Conservation (phyloP, 768 basidiomycete species). For the Phaeolepiota aurea region DNA sequence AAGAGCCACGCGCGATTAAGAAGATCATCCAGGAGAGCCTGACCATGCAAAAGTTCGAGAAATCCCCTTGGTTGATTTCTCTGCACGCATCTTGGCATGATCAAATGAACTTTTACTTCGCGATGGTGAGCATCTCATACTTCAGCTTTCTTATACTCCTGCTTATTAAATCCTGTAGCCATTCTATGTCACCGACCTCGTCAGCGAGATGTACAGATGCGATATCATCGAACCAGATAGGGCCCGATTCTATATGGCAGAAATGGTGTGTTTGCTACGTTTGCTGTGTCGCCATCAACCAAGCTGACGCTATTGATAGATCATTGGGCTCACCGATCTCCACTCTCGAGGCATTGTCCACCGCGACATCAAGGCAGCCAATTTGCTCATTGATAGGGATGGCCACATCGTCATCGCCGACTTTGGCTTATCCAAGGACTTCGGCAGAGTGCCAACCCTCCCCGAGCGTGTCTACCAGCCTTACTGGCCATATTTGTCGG, state of each 20-base stretch:
- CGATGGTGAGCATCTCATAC: constrained; percentile 6
- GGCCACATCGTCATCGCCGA: constrained; percentile 24
- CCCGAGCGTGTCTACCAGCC: constrained; percentile 21
- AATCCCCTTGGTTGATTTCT: constrained; percentile 8
- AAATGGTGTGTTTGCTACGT: constrained; percentile 5
- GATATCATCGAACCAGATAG: constrained; percentile 6
- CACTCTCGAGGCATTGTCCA: constrained; percentile 24
- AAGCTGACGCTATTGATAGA: constrained; percentile 9
- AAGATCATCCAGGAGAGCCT: constrained; percentile 3
- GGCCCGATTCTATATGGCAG: constrained; percentile 9
- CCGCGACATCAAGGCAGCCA: constrained; percentile 24
- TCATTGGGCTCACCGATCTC: constrained; percentile 20
- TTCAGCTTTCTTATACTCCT: background rate
- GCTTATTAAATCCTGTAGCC: constrained; percentile 3
- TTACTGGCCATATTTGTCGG: constrained; percentile 19
- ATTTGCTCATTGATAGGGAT: constrained; percentile 19
- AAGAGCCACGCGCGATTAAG: constrained; percentile 1
- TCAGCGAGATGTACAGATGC: constrained; percentile 3
- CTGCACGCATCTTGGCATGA: constrained; percentile 12
- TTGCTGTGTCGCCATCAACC: background rate
- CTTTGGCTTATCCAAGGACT: constrained; percentile 23
- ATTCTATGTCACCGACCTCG: constrained; percentile 10
- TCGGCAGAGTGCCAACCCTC: constrained; percentile 12
- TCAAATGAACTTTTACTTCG: constrained; percentile 10
- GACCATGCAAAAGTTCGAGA: constrained; percentile 8